A percentile compares a stretch with the other conserved stretches of the same genome.
Evolutionary conservation across 106 monocot species (phyloP).

Genomic region (Gastrodia elata): DNA sequence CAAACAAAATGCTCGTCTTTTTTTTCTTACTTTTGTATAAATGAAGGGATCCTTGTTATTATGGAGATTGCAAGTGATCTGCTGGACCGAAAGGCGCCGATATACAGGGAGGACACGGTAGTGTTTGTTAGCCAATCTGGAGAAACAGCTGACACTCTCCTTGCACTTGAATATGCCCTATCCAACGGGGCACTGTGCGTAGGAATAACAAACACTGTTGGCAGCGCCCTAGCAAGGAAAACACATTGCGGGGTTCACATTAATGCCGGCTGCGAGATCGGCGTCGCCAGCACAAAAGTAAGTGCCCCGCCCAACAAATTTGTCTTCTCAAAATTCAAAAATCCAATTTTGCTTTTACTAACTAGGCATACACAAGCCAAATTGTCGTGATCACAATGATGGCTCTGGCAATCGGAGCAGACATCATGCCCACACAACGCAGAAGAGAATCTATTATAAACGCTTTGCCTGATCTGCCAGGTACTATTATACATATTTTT

Average conservation of each 20-base stretch:
- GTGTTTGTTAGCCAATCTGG: constrained; percentile 99
- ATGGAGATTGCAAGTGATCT: constrained; percentile 96
- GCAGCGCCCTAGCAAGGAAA: constrained; percentile 84
- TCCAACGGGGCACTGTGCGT: constrained; percentile 88
- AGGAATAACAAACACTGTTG: constrained; percentile 98
- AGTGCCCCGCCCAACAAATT: not conserved
- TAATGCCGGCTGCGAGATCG: constrained; percentile 98
- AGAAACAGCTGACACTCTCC: constrained; percentile 91
- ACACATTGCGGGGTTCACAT: constrained; percentile 97
- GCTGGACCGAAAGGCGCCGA: constrained; percentile 75
- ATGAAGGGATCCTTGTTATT: constrained; percentile 72
- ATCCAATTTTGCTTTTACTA: not conserved
- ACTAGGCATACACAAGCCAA: constrained; percentile 93
- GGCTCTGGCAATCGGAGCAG: constrained; percentile 91
- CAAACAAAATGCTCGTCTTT: not conserved
- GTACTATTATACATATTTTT: constrained; percentile 20
- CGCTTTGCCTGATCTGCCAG: constrained; percentile 45
- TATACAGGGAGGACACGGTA: constrained; percentile 89
- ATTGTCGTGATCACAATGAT: constrained; percentile 87
- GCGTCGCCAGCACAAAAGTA: constrained; percentile 97
- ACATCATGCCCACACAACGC: constrained; percentile 55
- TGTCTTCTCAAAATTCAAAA: not conserved
- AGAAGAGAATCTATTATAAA: constrained; percentile 66
- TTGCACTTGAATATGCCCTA: constrained; percentile 90
- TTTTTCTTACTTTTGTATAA: no score